Percentiles rank a stretch among this genome's conserved stretches.
Conservation (phyloP, 257 asterid genomes). For the Craterostigma plantagineum region DNA sequence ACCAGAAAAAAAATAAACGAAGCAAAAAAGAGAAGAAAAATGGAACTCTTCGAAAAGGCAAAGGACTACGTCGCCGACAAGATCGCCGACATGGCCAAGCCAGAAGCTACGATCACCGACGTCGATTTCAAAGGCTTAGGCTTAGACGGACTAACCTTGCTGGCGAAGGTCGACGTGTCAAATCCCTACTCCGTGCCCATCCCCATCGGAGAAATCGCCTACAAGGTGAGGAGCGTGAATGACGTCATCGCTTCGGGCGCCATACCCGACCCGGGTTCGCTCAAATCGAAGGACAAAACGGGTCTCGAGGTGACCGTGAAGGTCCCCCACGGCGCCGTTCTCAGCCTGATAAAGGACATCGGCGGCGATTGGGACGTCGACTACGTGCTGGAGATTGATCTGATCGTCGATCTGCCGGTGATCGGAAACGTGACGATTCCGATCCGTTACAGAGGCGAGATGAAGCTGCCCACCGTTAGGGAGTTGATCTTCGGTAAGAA, state of each 20-base stretch:
- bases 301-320: constrained; percentile 22
- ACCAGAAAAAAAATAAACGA: too few relatives aligned
- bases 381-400: constrained; percentile 20
- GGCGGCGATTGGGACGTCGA: constrained; percentile 49
- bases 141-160: constrained; percentile 17
- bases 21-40: neutral
- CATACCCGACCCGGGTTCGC: constrained; percentile 42
- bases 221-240: constrained; percentile 17
- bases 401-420: constrained; percentile 28
- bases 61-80: constrained; percentile 21
- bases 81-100: constrained; percentile 21
- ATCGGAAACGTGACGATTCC: constrained; percentile 40
- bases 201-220: constrained; percentile 33
- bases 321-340: constrained; percentile 32
- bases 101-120: constrained; percentile 30
- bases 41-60: constrained; percentile 20
- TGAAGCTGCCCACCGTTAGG: constrained; percentile 41
- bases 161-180: constrained; percentile 18
- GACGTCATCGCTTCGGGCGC: constrained; percentile 27
- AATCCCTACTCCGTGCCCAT: constrained; percentile 30
- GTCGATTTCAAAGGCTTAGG: constrained; percentile 25
- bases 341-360: constrained; percentile 26
- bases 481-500: constrained; percentile 13
- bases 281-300: constrained; percentile 27
- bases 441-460: constrained; percentile 25